Conservation (phyloP, 371 early-diverging fungal genomes). For the Parasitella parasitica region DNA sequence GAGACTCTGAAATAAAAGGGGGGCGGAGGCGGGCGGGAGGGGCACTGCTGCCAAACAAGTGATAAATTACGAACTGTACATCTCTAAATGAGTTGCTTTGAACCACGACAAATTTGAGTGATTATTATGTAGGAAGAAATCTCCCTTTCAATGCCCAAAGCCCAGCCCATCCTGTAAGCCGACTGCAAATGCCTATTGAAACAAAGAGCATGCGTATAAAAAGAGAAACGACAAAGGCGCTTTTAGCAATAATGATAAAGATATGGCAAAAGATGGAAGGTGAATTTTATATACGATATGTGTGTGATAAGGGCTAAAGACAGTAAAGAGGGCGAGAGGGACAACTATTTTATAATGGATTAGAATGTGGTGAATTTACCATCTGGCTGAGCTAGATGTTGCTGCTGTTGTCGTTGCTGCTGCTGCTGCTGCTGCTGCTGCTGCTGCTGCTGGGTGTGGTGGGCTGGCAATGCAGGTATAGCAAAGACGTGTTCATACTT, state of each 20-base stretch:
- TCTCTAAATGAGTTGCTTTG: no score
- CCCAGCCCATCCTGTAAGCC: no score
- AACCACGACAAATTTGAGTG: background rate
- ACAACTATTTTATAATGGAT: no score
- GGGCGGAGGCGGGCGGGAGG: no score
- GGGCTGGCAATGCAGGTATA: background rate
- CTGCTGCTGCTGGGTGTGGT: conserved; percentile 1
- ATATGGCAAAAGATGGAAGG: background rate
- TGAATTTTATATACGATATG: background rate
- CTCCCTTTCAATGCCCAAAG: no score
- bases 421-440: background rate
- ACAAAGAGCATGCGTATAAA: background rate
- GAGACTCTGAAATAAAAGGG: background rate
- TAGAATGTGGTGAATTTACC: background rate
- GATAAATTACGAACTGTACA: no score
- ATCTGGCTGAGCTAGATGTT: background rate
- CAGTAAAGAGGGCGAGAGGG: no score
- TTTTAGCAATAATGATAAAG: background rate
- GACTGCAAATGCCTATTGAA: no score
- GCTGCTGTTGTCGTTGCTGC: background rate
- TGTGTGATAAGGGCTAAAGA: background rate
- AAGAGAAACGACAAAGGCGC: background rate
- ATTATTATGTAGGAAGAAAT: background rate
- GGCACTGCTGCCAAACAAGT: no score
- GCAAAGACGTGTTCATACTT: conserved; percentile 9